Conservation (phyloP, 768 basidiomycete species). For the Chalciporus chontae region DNA sequence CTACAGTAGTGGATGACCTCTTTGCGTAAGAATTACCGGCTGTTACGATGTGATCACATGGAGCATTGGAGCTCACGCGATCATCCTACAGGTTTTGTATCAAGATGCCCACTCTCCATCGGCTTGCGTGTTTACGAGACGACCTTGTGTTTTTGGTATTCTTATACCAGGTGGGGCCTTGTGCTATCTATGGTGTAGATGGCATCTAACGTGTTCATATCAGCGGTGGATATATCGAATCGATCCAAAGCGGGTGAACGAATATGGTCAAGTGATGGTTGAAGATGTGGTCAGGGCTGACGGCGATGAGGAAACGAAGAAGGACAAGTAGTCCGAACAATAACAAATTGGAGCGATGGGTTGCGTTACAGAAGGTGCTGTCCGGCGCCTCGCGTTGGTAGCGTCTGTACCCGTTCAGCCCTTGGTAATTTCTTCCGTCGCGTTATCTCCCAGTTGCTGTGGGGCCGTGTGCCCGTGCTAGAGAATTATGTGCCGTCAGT, state of each 20-base stretch:
- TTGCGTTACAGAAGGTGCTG: slow-evolving; percentile 9
- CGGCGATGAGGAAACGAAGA: slow-evolving; percentile 49
- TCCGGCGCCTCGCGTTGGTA: slow-evolving; percentile 3
- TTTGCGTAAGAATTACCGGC: slow-evolving; percentile 60
- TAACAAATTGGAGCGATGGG: slow-evolving; percentile 5
- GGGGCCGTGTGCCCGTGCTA: no score
- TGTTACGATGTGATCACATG: slow-evolving; percentile 14
- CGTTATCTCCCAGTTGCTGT: no score
- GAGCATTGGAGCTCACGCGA: slow-evolving; percentile 13
- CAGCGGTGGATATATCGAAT: slow-evolving; percentile 97
- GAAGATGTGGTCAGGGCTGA: slow-evolving; percentile 42
- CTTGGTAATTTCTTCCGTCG: neutral
- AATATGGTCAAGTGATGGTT: slow-evolving; percentile 85
- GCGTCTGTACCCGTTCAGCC: neutral
- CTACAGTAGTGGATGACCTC: slow-evolving; percentile 89
- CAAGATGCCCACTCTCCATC: slow-evolving; percentile 94
- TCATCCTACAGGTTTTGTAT: slow-evolving; percentile 70
- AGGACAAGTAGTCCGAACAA: slow-evolving; percentile 40
- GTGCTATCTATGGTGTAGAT: slow-evolving; percentile 6
- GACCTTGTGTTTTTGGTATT: slow-evolving; percentile 91
- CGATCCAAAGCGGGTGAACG: slow-evolving; percentile 92
- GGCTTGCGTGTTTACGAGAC: slow-evolving; percentile 86
- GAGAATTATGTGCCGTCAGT: no score
- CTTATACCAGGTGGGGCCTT: slow-evolving; percentile 74
- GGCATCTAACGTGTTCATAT: slow-evolving; percentile 9